phyloP scores from a whole-genome alignment of 805 yeast genomes.

The Priceomyces carsonii region DNA sequence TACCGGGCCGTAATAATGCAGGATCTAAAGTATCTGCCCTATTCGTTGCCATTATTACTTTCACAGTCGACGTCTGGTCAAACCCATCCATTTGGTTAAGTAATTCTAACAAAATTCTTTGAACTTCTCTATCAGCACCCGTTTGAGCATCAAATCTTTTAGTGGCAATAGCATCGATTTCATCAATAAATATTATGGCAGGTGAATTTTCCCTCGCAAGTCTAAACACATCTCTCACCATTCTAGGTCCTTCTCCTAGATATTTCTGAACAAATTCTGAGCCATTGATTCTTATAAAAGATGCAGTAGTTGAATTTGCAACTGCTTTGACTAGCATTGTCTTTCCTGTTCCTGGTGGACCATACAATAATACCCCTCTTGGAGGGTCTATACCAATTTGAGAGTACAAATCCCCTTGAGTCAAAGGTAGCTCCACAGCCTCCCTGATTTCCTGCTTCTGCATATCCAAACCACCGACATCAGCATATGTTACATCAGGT shows the following conservation, averaged over 20 bases:
- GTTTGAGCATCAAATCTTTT: constrained; percentile 99
- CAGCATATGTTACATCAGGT: constrained; percentile 92
- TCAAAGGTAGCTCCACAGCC: constrained; percentile 95
- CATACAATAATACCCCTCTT: constrained; percentile 93
- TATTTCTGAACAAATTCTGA: constrained; percentile 98
- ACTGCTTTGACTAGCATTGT: constrained; percentile 99
- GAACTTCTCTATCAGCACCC: constrained; percentile 99
- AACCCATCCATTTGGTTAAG: constrained; percentile 99
- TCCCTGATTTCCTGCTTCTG: constrained; percentile 98
- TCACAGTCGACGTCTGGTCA: constrained; percentile 92
- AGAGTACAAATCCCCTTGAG: constrained; percentile 92
- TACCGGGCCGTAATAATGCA: constrained; percentile 96
- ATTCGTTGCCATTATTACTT: constrained; percentile 98
- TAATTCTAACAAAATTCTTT: constrained; percentile 92
- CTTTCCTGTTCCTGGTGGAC: constrained; percentile 99
- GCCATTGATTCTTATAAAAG: constrained; percentile 95
- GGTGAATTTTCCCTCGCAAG: constrained; percentile 98
- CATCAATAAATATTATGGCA: constrained; percentile 95
- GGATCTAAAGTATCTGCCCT: constrained; percentile 99
- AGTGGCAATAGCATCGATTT: constrained; percentile 98
- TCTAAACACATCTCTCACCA: constrained; percentile 98
- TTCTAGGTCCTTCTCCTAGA: constrained; percentile 98
- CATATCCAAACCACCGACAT: constrained; percentile 98
- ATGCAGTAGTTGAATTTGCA: constrained; percentile 93
- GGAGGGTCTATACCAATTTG: constrained; percentile 99